These are phyloP conservation scores for Coleophoma crateriformis DNA, from an alignment of 2,329 filamentous ascomycete species.

Conservation along the genomic window DNA sequence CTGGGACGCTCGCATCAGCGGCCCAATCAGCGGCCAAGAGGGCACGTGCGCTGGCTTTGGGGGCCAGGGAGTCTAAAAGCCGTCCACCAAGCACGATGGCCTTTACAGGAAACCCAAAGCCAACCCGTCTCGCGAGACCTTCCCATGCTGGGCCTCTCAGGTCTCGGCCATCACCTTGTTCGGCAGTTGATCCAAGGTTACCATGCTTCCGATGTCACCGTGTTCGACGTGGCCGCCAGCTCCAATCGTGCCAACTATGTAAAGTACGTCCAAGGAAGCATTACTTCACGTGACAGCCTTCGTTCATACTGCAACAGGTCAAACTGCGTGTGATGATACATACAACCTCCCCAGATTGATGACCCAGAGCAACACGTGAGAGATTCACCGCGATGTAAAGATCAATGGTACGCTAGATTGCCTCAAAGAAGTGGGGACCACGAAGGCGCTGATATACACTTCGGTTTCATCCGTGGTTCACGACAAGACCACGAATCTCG, in stretches of 20 bases:
- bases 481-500: constrained; percentile 35
- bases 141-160: background rate
- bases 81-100: no score
- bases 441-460: constrained; percentile 46
- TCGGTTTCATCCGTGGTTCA: constrained; percentile 43
- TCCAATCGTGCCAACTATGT: background rate
- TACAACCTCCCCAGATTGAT: constrained; percentile 32
- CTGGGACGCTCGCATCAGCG: no score
- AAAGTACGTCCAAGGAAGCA: background rate
- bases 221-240: background rate
- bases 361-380: constrained; percentile 29
- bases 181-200: no score
- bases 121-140: no score
- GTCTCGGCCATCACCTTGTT: background rate
- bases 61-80: no score
- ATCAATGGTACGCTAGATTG: constrained; percentile 43
- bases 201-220: background rate
- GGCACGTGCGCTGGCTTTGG: no score
- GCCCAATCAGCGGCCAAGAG: no score
- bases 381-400: constrained; percentile 39
- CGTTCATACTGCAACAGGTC: constrained; percentile 29
- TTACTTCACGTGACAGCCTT: background rate
- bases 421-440: constrained; percentile 38
- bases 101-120: no score
- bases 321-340: constrained; percentile 41